phyloP scores from a whole-genome alignment of 306 rosid species.

The Fagus crenata region DNA sequence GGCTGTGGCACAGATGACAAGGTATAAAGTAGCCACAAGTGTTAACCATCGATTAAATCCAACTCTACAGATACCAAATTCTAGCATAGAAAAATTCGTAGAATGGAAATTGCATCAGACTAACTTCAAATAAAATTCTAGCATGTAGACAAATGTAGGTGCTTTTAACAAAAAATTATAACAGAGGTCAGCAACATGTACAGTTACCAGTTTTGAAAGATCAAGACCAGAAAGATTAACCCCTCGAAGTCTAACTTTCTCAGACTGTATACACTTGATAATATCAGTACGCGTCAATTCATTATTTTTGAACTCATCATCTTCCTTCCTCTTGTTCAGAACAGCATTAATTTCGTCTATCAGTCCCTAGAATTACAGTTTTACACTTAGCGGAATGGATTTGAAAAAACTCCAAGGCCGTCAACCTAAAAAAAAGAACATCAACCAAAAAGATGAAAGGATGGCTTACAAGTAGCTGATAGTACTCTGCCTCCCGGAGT shows the following conservation, averaged over 20 bases:
- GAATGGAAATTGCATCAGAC: not conserved
- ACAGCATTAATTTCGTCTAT: conserved; percentile 62
- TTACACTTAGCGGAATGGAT: not conserved
- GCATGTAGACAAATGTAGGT: conserved; percentile 1
- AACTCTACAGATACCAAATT: not conserved
- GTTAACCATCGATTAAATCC: not conserved
- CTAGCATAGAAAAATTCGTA: not conserved
- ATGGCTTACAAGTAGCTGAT: conserved; percentile 73
- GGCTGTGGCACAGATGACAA: not conserved
- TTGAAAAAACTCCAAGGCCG: not conserved
- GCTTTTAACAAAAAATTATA: conserved; percentile 17
- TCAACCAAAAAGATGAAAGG: conserved; percentile 18
- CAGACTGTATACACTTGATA: conserved; percentile 90
- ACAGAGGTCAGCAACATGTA: conserved; percentile 12
- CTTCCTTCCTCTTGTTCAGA: conserved; percentile 56
- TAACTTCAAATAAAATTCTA: not conserved
- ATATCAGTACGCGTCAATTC: conserved; percentile 86
- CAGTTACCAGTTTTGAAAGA: conserved; percentile 84
- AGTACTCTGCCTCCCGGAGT: conserved; percentile 85
- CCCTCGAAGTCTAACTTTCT: conserved; percentile 84
- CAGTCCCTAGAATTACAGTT: conserved; percentile 61
- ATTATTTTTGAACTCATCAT: conserved; percentile 50
- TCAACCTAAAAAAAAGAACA: conserved; percentile 2
- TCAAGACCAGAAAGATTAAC: conserved; percentile 94
- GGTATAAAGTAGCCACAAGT: not conserved